phyloP scores from a whole-genome alignment of 768 basidiomycete genomes.

The Kondoa subrosea region DNA sequence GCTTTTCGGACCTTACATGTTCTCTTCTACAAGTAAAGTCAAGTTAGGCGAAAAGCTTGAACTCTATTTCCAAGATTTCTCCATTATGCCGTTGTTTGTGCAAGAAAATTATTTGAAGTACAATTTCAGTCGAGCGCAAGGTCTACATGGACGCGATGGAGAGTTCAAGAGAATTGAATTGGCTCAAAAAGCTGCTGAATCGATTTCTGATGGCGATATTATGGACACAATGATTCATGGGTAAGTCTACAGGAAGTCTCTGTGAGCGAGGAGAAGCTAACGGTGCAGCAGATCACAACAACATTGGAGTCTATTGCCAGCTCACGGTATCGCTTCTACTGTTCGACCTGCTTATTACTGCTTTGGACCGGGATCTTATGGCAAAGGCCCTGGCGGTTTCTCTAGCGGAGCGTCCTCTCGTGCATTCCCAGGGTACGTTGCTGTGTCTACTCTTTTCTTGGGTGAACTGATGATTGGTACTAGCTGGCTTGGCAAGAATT shows the following conservation, averaged over 20 bases:
- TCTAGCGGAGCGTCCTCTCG: background rate
- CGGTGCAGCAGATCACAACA: conserved; percentile 60
- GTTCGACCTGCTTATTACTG: conserved; percentile 69
- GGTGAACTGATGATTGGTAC: background rate
- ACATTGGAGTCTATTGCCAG: conserved; percentile 86
- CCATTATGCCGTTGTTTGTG: conserved; percentile 84
- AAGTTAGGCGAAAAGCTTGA: conserved; percentile 85
- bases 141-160: conserved; percentile 46
- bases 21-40: conserved; percentile 61
- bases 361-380: conserved; percentile 43
- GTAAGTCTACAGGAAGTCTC: conserved; percentile 34
- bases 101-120: conserved; percentile 96
- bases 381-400: conserved; percentile 14
- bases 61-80: conserved; percentile 87
- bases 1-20: conserved; percentile 77
- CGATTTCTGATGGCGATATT: conserved; percentile 86
- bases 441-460: background rate
- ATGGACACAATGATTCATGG: conserved; percentile 87
- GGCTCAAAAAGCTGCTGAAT: conserved; percentile 73
- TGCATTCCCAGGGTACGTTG: background rate
- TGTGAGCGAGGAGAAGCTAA: background rate
- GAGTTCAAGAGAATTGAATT: conserved; percentile 56
- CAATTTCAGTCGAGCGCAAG: conserved; percentile 47
- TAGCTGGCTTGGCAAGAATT: conserved; percentile 97
- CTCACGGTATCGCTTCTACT: conserved; percentile 79